A percentile compares a stretch with the other conserved stretches of the same genome.
These are phyloP conservation scores for barrel medic (Medicago truncatula) DNA, from an alignment of 306 rosid species.

Conservation along the genomic window MtrunA17r5.0-ANR NC_053045.1:64297001-64297500, in stretches of 20 bases:
- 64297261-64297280: too few relatives aligned
- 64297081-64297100: constrained; percentile 17
- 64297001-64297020: constrained; percentile 18
- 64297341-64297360: constrained; percentile 20
- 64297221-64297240: too few relatives aligned
- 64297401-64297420: too few relatives aligned
- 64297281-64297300: too few relatives aligned
- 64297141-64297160: not conserved
- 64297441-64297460: too few relatives aligned
- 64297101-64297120: constrained; percentile 7
- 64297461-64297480: too few relatives aligned
- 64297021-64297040: constrained; percentile 29
- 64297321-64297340: constrained; percentile 14
- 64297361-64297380: constrained; percentile 19
- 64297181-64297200: too few relatives aligned
- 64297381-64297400: not conserved
- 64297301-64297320: not conserved
- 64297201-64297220: too few relatives aligned
- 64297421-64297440: too few relatives aligned
- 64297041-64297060: constrained; percentile 1
- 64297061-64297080: constrained; percentile 18
- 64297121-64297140: not conserved
- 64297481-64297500: too few relatives aligned
- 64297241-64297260: too few relatives aligned
- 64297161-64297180: not conserved